Percentiles rank a stretch among this genome's conserved stretches.
Evolutionary conservation across 169 alveolate genomes (phyloP).

Genomic region (Prorocentrum cordatum): DNA sequence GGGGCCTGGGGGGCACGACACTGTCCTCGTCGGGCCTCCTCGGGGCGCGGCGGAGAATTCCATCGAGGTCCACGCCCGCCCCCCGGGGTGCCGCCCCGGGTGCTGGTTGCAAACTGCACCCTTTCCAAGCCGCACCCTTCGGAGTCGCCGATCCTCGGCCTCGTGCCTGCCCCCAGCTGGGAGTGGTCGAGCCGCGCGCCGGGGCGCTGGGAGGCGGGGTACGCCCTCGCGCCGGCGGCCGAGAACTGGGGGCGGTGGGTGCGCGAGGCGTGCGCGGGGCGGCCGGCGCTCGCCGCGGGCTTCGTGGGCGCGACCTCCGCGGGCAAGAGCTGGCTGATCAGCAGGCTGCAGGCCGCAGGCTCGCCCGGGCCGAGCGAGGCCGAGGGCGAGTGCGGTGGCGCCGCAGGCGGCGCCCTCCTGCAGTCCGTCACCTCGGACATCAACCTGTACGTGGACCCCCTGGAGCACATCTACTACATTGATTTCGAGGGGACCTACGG

Average conservation of each 20-base stretch:
- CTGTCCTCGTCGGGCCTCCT: too few species aligned
- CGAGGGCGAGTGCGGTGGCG: slow-evolving; percentile 22
- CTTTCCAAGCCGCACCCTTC: too few species aligned
- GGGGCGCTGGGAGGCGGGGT: neutral
- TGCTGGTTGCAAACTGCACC: too few species aligned
- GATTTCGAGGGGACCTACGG: slow-evolving; percentile 58
- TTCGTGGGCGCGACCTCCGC: slow-evolving; percentile 52
- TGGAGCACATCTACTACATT: slow-evolving; percentile 39
- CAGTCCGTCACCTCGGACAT: slow-evolving; percentile 55
- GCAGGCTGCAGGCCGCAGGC: slow-evolving; percentile 47
- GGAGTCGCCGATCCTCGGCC: slow-evolving; percentile 21
- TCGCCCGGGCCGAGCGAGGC: slow-evolving; percentile 21
- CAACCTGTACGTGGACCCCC: slow-evolving; percentile 35
- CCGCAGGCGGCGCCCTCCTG: slow-evolving; percentile 16
- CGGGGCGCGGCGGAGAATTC: too few species aligned
- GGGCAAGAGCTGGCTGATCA: slow-evolving; percentile 48
- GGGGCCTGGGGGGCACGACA: too few species aligned
- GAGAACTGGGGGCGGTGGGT: slow-evolving; percentile 45
- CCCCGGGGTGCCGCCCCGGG: too few species aligned
- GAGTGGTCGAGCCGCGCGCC: neutral
- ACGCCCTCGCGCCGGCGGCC: slow-evolving; percentile 33
- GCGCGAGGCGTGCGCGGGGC: slow-evolving; percentile 13
- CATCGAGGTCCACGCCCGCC: too few species aligned
- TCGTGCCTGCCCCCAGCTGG: slow-evolving; percentile 59
- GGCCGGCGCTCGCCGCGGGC: slow-evolving; percentile 19